Evolutionary conservation across 805 yeast species (phyloP).

Genomic region (Monosporozyma aerobia): DNA sequence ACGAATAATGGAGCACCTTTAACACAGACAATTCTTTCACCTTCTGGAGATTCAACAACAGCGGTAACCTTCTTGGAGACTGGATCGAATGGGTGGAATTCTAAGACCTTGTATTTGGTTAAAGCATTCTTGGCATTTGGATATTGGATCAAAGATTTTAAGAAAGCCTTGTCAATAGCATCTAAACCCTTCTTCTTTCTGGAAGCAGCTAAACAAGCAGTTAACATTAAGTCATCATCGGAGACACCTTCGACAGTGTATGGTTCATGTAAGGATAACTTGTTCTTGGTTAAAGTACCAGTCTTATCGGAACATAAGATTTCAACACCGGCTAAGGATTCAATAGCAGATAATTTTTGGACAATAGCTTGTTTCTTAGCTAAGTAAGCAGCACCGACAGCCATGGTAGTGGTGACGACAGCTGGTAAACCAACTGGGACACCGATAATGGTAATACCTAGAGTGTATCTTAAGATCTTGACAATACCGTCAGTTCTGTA

Average conservation of each 20-base stretch:
- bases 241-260: conserved; percentile 97
- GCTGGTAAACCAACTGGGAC: conserved; percentile 99
- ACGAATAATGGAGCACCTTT: conserved; percentile 98
- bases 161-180: conserved; percentile 95
- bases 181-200: conserved; percentile 97
- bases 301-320: conserved; percentile 96
- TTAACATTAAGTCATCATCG: conserved; percentile 90
- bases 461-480: conserved; percentile 79
- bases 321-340: conserved; percentile 95
- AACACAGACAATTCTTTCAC: conserved; percentile 90
- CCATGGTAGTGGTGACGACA: conserved; percentile 97
- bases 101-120: conserved; percentile 87
- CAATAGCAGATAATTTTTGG: conserved; percentile 93
- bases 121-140: conserved; percentile 91
- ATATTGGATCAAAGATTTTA: conserved; percentile 77
- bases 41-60: conserved; percentile 90
- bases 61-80: conserved; percentile 95
- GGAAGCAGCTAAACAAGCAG: conserved; percentile 96
- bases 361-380: conserved; percentile 97
- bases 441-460: conserved; percentile 95
- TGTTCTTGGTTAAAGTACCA: conserved; percentile 96
- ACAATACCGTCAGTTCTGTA: conserved; percentile 86
- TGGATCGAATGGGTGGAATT: conserved; percentile 97
- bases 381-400: conserved; percentile 98
- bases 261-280: conserved; percentile 91